Evolutionary conservation across 2,329 filamentous ascomycete genomes (phyloP).

Genomic region (Dendrostoma leiphaemia): DNA sequence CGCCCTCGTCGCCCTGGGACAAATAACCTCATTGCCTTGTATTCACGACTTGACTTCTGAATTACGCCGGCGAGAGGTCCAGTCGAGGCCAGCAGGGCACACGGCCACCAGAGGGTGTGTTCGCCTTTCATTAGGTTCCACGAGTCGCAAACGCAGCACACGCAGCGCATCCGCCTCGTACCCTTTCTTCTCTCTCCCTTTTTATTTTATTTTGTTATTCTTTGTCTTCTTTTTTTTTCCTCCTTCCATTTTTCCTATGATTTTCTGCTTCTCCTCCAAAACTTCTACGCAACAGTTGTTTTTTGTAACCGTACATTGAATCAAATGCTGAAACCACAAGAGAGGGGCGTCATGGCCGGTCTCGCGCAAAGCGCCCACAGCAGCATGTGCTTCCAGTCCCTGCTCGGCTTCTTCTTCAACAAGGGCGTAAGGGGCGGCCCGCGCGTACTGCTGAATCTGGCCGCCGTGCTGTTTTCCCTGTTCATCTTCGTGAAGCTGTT

Average conservation of each 20-base stretch:
- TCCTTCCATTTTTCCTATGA: no score
- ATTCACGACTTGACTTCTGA: no score
- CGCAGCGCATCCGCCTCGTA: no score
- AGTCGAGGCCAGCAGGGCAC: not conserved
- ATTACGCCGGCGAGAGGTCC: not conserved
- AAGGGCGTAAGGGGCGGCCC: conserved; percentile 28
- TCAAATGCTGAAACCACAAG: conserved; percentile 8
- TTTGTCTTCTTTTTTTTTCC: no score
- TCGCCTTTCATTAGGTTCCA: conserved; percentile 1
- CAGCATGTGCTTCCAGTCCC: conserved; percentile 12
- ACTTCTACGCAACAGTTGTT: no score
- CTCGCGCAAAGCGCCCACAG: not conserved
- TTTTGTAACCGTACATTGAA: no score
- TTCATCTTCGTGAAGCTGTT: conserved; percentile 23
- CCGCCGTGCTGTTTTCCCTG: conserved; percentile 20
- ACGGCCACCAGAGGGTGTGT: conserved; percentile 11
- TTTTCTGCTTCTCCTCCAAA: no score
- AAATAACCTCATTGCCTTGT: not conserved
- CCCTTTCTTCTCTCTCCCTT: not conserved
- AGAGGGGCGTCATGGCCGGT: conserved; percentile 12
- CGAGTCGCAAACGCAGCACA: not conserved
- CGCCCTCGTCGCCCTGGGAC: not conserved
- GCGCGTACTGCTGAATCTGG: conserved; percentile 26
- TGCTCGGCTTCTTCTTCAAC: conserved; percentile 28
- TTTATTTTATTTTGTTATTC: not conserved